phyloP scores from a whole-genome alignment of 1,284 basidiomycete genomes.

The Ceratobasidium sp. region DNA sequence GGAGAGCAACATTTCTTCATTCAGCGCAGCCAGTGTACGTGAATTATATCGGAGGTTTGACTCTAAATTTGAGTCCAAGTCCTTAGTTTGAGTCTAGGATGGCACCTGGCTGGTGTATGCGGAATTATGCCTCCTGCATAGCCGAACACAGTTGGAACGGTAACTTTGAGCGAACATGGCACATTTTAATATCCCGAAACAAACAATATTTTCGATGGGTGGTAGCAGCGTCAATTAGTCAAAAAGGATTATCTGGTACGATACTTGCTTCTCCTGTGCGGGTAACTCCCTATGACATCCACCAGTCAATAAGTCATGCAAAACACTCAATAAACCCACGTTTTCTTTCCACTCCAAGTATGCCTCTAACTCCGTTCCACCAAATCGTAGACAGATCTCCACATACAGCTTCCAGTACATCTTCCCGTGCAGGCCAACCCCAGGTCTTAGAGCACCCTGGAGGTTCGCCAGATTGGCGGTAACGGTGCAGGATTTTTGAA shows the following conservation, averaged over 20 bases:
- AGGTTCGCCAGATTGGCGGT: slow-evolving; percentile 11
- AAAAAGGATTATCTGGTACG: neutral
- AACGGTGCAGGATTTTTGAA: neutral
- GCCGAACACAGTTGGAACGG: no score
- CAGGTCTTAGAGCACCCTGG: neutral
- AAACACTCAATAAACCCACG: neutral
- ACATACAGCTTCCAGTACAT: slow-evolving; percentile 26
- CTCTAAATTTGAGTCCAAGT: no score
- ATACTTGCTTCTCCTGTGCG: neutral
- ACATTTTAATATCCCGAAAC: no score
- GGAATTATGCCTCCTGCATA: no score
- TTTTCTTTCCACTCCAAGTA: slow-evolving; percentile 42
- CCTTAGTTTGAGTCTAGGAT: no score
- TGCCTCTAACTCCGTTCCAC: slow-evolving; percentile 34
- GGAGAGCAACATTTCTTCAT: no score
- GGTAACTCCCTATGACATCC: neutral
- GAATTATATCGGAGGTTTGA: no score
- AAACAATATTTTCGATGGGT: no score
- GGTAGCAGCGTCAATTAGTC: no score
- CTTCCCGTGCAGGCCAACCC: neutral
- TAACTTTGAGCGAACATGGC: no score
- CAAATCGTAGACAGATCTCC: slow-evolving; percentile 27
- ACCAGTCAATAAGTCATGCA: neutral
- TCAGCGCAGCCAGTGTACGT: no score
- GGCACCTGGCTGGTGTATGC: no score